These are phyloP conservation scores for Oryza punctata DNA, from an alignment of 176 grass and related monocot species.

Conservation along the genomic window DNA sequence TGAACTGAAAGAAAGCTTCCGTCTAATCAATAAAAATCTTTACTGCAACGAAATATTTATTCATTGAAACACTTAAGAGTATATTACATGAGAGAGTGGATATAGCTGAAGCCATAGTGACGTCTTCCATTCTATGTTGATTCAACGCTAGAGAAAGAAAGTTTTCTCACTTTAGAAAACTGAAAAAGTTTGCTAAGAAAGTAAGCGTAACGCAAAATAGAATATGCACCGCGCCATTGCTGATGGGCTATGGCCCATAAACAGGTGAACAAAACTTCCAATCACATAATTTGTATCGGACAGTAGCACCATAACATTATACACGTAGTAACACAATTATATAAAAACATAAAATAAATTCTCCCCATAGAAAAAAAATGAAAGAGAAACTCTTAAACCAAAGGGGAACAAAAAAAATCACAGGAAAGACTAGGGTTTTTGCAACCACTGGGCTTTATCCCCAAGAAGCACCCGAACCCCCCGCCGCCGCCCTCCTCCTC, in stretches of 20 bases:
- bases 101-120: not conserved
- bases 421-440: slow-evolving; percentile 31
- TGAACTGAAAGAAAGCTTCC: too few relatives aligned
- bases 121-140: too few relatives aligned
- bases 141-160: too few relatives aligned
- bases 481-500: not conserved
- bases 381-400: not conserved
- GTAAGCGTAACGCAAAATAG: too few relatives aligned
- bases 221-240: not conserved
- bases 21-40: not conserved
- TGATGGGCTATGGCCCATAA: too few relatives aligned
- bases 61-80: not conserved
- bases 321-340: rapidly evolving
- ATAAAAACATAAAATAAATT: not conserved
- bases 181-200: too few relatives aligned
- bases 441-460: slow-evolving; percentile 1
- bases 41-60: too few relatives aligned
- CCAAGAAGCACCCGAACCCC: not conserved
- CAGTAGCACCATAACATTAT: too few relatives aligned
- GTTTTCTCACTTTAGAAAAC: too few relatives aligned
- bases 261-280: too few relatives aligned
- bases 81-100: not conserved
- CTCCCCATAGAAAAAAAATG: not conserved
- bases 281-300: too few relatives aligned
- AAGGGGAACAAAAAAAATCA: not conserved